Evolutionary conservation across 495 filamentous ascomycete genomes (phyloP).

Genomic region (Haplographium delicatum): DNA sequence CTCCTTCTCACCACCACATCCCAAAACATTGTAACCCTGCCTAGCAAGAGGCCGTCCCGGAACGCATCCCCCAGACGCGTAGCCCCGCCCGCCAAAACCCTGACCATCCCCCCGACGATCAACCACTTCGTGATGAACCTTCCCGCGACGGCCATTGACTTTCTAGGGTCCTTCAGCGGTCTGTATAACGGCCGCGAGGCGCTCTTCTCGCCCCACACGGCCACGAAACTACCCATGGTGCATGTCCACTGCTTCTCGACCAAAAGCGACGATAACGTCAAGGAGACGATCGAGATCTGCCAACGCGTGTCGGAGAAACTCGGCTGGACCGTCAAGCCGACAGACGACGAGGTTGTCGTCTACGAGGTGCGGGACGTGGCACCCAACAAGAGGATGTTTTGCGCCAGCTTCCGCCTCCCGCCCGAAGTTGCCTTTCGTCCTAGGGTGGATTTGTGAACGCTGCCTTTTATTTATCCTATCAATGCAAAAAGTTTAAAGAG

Average conservation of each 20-base stretch:
- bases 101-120: constrained; percentile 62
- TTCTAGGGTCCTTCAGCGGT: constrained; percentile 80
- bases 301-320: constrained; percentile 38
- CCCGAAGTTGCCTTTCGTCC: constrained; percentile 68
- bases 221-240: constrained; percentile 63
- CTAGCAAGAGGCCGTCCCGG: constrained; percentile 34
- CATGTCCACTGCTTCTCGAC: constrained; percentile 89
- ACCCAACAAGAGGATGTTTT: constrained; percentile 94
- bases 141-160: constrained; percentile 78
- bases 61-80: constrained; percentile 26
- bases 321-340: constrained; percentile 21
- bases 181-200: constrained; percentile 64
- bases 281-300: constrained; percentile 59
- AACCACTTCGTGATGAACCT: constrained; percentile 97
- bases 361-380: constrained; percentile 83
- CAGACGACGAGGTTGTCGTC: constrained; percentile 56
- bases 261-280: constrained; percentile 64
- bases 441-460: neutral
- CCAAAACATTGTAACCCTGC: constrained; percentile 39
- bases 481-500: too few species aligned
- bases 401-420: constrained; percentile 84
- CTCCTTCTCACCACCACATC: constrained; percentile 42
- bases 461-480: too few species aligned
- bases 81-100: constrained; percentile 33
- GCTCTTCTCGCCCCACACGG: constrained; percentile 57